Evolutionary conservation across 106 monocot genomes (phyloP), one percentile per base, ranked within the genome.

Genomic region (Dendrobium huoshanense): DNA sequence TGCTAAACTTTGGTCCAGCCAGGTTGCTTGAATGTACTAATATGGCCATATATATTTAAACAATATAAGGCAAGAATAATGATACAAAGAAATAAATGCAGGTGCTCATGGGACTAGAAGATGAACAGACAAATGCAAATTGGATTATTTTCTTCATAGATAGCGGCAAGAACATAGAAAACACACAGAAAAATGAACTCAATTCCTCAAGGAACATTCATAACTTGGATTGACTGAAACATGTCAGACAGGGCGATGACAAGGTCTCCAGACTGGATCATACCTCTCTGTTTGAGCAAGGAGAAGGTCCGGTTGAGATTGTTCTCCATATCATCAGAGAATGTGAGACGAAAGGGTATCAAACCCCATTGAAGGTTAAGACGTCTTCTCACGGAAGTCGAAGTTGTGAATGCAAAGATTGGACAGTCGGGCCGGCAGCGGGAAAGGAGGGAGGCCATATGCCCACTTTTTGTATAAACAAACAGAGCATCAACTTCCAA

Each of bases 291-390:
- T 80, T 98, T 95, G 79, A 95, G 92, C 55, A 98, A 79, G 22
- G 89, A 84, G 77, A 98, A 95, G 9, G 98, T 95, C 37, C 95
- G 89, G 89, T 95, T 89, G 55, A 93, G 95, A 64, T 98, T 98
- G 86, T 89, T 95, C 78, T 98, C 95, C 95, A 98, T 98, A 85
- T 98, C 98, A 41, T 91, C 98, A 6, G 85, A 91, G 77, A 92
- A 92, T 41, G 79, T 84, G n/a, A 98, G 82, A 25, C 98, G 94
- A 77, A 98, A 98, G 67, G 97, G 97, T 73, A 98, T 94, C 41
- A 98, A 88, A 47, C 94, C 97, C 97, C 97, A 98, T 67, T 98
- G 97, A 17, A 98, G 90, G 54, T 98, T 98, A 49, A 98, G 86
- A 24, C 85, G 88, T 79, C 97, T 81, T 73, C 97, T 80, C 56